Percentiles rank a stretch among this genome's conserved stretches.
phyloP scores from a whole-genome alignment of 208 protist genomes.

The Crithidia mellificae region DNA sequence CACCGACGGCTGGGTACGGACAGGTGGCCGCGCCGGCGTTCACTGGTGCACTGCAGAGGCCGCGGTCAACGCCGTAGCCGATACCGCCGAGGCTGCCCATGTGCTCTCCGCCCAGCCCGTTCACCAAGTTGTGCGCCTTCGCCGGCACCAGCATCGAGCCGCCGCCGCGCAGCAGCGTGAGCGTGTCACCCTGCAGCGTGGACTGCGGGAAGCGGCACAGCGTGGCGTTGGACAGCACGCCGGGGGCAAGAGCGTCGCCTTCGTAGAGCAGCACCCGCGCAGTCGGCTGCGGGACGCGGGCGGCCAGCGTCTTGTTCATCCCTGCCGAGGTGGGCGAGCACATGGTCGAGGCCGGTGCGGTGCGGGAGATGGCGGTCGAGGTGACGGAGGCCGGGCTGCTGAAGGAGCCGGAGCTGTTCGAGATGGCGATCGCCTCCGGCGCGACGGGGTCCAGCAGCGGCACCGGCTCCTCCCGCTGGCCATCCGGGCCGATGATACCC shows the following conservation, averaged over 20 bases:
- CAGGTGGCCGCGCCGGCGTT: not conserved
- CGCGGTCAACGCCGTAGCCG: not conserved
- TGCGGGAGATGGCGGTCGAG: not conserved
- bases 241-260: conserved; percentile 51
- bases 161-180: conserved; percentile 19
- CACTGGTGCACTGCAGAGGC: not conserved
- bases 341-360: not conserved
- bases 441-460: conserved; percentile 18
- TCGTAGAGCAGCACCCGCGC: conserved; percentile 60
- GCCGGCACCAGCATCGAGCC: not conserved
- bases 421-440: conserved; percentile 23
- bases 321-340: conserved; percentile 19
- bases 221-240: conserved; percentile 58
- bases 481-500: not conserved
- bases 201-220: conserved; percentile 45
- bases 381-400: conserved; percentile 9
- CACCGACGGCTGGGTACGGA: not conserved
- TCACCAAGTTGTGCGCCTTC: conserved; percentile 2
- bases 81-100: conserved; percentile 2
- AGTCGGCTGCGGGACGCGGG: conserved; percentile 26
- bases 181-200: conserved; percentile 7
- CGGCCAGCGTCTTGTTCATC: conserved; percentile 4
- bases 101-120: conserved; percentile 4
- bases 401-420: conserved; percentile 8
- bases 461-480: not conserved